Evolutionary conservation across 225 moss, liverwort and hornwort genomes (phyloP).

Genomic region (Polytrichum formosum): DNA sequence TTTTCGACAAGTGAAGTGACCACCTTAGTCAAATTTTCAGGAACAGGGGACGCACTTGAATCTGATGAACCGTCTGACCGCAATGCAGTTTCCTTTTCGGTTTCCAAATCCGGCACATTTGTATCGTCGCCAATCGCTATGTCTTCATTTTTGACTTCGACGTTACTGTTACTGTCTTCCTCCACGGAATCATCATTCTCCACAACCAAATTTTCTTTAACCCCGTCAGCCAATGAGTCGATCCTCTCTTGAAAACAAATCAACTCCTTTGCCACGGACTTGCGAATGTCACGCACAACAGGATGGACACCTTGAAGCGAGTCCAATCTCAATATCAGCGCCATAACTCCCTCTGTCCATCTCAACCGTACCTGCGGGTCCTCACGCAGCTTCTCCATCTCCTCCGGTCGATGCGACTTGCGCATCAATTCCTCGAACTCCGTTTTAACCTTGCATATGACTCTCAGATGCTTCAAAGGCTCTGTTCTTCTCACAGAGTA

Average conservation of each 20-base stretch:
- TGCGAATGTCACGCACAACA: constrained; percentile 27
- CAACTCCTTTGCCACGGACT: constrained; percentile 34
- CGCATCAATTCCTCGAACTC: constrained; percentile 22
- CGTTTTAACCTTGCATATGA: constrained; percentile 22
- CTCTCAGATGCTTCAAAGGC: constrained; percentile 37
- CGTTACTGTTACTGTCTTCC: not conserved
- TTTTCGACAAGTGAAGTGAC: too few species aligned
- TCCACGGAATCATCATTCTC: not conserved
- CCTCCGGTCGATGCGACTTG: constrained; percentile 13
- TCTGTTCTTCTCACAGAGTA: constrained; percentile 32
- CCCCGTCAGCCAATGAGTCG: constrained; percentile 19
- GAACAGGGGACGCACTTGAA: too few species aligned
- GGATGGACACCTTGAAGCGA: constrained; percentile 46
- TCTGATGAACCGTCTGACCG: too few species aligned
- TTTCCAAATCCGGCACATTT: not conserved
- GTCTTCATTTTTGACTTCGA: constrained; percentile 1
- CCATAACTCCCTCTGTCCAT: constrained; percentile 43
- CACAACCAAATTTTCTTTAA: not conserved
- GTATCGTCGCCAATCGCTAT: not conserved
- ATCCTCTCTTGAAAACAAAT: constrained; percentile 28
- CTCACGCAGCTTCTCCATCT: constrained; percentile 20
- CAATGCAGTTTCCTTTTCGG: not conserved
- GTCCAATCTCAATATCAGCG: constrained; percentile 43
- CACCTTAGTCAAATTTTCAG: not conserved
- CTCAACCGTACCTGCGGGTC: constrained; percentile 41